phyloP scores from a whole-genome alignment of 2,329 filamentous ascomycete genomes.

The Ophiosphaerella narmari region DNA sequence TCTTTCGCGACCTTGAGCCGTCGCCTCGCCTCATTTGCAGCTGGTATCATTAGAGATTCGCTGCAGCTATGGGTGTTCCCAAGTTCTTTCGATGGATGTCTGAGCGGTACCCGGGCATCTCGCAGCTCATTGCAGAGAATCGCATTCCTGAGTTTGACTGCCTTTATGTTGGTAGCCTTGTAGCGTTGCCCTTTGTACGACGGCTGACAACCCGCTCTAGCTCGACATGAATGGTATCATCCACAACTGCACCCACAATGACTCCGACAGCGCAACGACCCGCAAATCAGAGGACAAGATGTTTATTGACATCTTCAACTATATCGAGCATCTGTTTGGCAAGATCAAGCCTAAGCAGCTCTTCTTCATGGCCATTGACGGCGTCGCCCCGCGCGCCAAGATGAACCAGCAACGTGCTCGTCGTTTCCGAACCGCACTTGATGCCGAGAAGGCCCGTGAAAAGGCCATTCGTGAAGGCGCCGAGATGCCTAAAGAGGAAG shows the following conservation, averaged over 20 bases:
- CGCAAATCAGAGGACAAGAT: conserved; percentile 97
- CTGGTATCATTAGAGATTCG: conserved; percentile 20
- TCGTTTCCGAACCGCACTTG: conserved; percentile 91
- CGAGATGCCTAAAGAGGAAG: conserved; percentile 91
- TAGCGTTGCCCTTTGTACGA: neutral
- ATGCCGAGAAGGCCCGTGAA: conserved; percentile 85
- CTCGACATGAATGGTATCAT: conserved; percentile 99
- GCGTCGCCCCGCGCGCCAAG: conserved; percentile 95
- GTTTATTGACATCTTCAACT: conserved; percentile 99
- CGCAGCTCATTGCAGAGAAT: conserved; percentile 97
- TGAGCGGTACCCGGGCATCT: conserved; percentile 97
- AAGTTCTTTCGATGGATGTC: conserved; percentile 99
- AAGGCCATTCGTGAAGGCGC: conserved; percentile 89
- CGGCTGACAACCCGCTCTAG: conserved; percentile 46
- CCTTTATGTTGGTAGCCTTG: conserved; percentile 69
- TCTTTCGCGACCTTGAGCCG: neutral
- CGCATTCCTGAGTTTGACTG: conserved; percentile 99
- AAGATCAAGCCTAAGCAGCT: conserved; percentile 99
- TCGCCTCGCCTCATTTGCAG: neutral
- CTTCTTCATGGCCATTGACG: conserved; percentile 99
- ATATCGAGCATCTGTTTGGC: conserved; percentile 97
- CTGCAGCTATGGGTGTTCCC: conserved; percentile 67
- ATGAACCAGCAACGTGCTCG: conserved; percentile 99
- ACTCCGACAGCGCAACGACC: conserved; percentile 88
- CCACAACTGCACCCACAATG: conserved; percentile 96